Evolutionary conservation across 2,329 filamentous ascomycete genomes (phyloP).

Genomic region (Cercospora sp.): DNA sequence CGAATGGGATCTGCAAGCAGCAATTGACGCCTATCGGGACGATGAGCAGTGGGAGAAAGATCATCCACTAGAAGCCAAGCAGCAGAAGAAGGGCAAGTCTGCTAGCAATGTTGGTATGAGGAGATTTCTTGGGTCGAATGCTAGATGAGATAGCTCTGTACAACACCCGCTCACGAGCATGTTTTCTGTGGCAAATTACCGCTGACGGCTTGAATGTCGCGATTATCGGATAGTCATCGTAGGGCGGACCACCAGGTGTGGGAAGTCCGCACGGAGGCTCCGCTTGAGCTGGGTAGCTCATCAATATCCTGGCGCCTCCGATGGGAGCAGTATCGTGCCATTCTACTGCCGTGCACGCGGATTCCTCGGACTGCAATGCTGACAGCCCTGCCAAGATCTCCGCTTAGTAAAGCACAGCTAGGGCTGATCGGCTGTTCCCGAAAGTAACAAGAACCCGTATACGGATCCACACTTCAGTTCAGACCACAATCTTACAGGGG

Average conservation of each 20-base stretch:
- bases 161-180: background rate
- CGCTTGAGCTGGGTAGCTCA: background rate
- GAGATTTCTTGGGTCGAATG: constrained; percentile 37
- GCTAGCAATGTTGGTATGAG: constrained; percentile 39
- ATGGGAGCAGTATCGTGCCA: background rate
- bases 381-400: background rate
- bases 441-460: background rate
- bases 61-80: constrained; percentile 58
- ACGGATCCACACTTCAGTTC: background rate
- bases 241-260: background rate
- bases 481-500: background rate
- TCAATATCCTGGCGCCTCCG: background rate
- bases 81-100: constrained; percentile 47
- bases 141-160: constrained; percentile 7
- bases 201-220: background rate
- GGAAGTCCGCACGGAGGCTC: background rate
- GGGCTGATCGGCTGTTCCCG: background rate
- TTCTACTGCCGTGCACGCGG: background rate
- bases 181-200: background rate
- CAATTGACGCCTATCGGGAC: constrained; percentile 64
- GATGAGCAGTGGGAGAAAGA: constrained; percentile 76
- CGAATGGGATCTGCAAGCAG: constrained; percentile 64
- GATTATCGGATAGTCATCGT: background rate
- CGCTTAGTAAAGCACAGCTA: background rate
- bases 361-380: background rate